Conservation (phyloP, 106 monocot genomes). For the Amphibolis antarctica region DNA sequence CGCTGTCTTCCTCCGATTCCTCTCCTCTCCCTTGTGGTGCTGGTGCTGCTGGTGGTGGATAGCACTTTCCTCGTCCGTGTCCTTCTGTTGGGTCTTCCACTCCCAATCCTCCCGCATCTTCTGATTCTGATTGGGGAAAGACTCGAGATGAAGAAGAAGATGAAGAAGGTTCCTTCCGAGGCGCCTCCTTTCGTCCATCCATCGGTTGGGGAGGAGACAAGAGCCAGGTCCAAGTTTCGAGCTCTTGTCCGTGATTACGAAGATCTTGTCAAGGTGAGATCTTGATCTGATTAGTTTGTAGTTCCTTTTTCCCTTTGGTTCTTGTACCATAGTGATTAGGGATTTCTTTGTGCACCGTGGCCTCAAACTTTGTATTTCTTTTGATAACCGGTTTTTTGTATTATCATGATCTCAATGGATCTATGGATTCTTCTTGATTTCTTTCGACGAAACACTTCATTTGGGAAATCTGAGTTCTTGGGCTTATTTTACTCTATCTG, state of each 20-base stretch:
- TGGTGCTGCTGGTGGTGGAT: no score
- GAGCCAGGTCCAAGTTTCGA: slow-evolving; percentile 4
- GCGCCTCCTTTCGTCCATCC: not conserved
- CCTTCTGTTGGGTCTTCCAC: not conserved
- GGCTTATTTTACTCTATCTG: not conserved
- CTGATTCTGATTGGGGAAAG: not conserved
- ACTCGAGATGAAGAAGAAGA: slow-evolving; percentile 1
- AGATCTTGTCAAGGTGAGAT: slow-evolving; percentile 16
- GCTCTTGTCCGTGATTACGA: slow-evolving; percentile 10
- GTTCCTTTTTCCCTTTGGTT: no score
- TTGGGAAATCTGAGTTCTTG: not conserved
- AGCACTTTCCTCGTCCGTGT: no score
- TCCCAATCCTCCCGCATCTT: not conserved
- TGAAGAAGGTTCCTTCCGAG: slow-evolving; percentile 3
- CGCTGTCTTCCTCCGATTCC: not conserved
- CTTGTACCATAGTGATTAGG: not conserved
- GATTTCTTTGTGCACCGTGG: not conserved
- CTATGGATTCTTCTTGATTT: not conserved
- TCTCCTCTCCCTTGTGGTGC: not conserved
- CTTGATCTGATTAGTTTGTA: not conserved
- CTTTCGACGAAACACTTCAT: not conserved
- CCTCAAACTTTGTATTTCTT: not conserved
- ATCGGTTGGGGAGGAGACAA: slow-evolving; percentile 2
- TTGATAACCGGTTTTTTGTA: no score
- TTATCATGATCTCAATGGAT: not conserved